Base-by-base conservation (phyloP, 2,329 filamentous ascomycete species). In the Fusarium nodosum region DNA sequence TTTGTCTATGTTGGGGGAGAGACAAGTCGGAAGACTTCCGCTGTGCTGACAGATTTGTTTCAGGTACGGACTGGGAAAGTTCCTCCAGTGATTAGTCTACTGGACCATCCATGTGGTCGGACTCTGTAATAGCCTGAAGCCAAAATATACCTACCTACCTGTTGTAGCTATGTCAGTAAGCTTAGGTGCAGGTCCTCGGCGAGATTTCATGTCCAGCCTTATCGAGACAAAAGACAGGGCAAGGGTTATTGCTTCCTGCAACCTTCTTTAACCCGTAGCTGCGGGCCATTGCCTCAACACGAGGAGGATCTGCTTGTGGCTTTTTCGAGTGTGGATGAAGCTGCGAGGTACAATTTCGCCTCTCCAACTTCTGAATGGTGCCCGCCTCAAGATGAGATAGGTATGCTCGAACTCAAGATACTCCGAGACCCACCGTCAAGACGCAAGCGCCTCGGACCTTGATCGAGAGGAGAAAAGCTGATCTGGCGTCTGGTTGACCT, bases 401-500 rank as follows among this genome's bases (percentile, higher is more conserved):
- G n/a, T 56, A 52, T 48, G 67, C 58, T 68, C 55, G 26, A 46
- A 58, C 48, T 60, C 56, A 42, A 58, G 48, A 65, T 46, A 47
- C 39, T 61, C 60, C 47, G 33, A 38, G 53, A 58, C 63, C 73
- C 73, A 68, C 73, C 42, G 42, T 41, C 48, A 39, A 67, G 73
- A 71, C 71, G 68, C 73, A 74, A 75, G 71, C 68, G 71, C 58
- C 66, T 73, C 60, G 64, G 63, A 74, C 74, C 70, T 75, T 72
- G 69, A 74, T 75, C 62, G 62, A 72, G 66, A 60, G 45, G 57
- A 51, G 72, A 56, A 60, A 63, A 47, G 44, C 26, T 46, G 44
- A 46, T 45, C 42, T 45, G 18, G 42, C 15, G 31, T 45, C 42
- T 45, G 18, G 42, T 15, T 45, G 56, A 68, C 57, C 51, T 16